Evolutionary conservation across 192 early-diverging fungal species (phyloP).

Genomic region (Coemansia sp.): DNA sequence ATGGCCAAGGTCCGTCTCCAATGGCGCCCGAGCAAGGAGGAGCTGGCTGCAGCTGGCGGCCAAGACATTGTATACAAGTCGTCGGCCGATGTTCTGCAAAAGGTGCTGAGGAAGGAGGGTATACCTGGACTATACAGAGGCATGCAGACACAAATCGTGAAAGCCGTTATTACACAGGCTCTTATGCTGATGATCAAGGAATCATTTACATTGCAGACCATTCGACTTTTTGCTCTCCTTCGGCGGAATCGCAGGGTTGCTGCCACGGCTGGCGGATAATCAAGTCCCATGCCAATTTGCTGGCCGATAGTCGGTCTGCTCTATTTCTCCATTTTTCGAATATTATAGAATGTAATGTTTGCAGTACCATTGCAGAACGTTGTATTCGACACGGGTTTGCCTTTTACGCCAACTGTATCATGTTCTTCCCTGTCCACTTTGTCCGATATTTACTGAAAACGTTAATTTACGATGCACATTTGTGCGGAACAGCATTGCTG

Average conservation of each 20-base stretch:
- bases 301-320: no score
- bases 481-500: no score
- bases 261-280: no score
- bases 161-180: constrained; percentile 99
- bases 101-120: constrained; percentile 78
- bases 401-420: no score
- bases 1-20: constrained; percentile 99
- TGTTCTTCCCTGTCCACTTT: no score
- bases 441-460: no score
- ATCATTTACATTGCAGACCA: constrained; percentile 63
- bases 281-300: no score
- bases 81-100: constrained; percentile 79
- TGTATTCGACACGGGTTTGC: no score
- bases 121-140: constrained; percentile 90
- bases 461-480: no score
- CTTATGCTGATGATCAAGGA: constrained; percentile 96
- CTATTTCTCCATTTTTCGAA: no score
- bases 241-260: not conserved
- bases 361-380: no score
- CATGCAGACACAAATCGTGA: constrained; percentile 95
- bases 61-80: constrained; percentile 68
- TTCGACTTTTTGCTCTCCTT: constrained; percentile 32
- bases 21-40: constrained; percentile 76
- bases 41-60: constrained; percentile 49
- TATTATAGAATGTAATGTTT: no score